A percentile compares a stretch with the other conserved stretches of the same genome.
phyloP scores from a whole-genome alignment of 2,329 filamentous ascomycete genomes.

The Thermothelomyces thermophilus region DNA sequence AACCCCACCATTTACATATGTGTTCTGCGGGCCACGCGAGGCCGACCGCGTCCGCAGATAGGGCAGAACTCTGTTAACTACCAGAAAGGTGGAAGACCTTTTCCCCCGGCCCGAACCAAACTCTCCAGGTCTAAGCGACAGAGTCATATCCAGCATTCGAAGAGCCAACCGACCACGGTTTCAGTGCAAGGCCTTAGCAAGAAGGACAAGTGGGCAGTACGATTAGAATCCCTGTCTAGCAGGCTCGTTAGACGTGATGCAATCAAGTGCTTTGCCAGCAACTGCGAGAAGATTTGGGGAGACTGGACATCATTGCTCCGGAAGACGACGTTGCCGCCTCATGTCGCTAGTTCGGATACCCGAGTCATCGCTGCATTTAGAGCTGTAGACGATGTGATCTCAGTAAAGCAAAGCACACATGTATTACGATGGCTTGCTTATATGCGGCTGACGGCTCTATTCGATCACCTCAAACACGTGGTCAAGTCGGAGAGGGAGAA shows the following conservation, averaged over 20 bases:
- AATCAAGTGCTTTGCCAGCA: conserved; percentile 9
- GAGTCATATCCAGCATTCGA: conserved; percentile 4
- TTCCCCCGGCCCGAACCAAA: conserved; percentile 2
- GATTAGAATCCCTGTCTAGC: conserved; percentile 9
- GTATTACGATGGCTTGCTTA: conserved; percentile 10
- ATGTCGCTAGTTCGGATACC: conserved; percentile 12
- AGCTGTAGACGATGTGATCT: conserved; percentile 10
- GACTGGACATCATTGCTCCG: conserved; percentile 11
- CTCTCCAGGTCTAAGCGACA: conserved; percentile 5
- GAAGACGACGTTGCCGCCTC: conserved; percentile 8
- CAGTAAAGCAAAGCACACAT: conserved; percentile 5
- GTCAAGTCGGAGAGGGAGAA: conserved; percentile 10
- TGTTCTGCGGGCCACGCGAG: conserved; percentile 4
- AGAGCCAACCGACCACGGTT: conserved; percentile 7
- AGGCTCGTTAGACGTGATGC: conserved; percentile 9
- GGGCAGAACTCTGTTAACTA: conserved; percentile 6
- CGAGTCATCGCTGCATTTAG: conserved; percentile 10
- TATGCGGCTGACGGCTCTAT: conserved; percentile 7
- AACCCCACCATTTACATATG: conserved; percentile 3
- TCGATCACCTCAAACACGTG: conserved; percentile 6
- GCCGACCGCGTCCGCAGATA: not conserved
- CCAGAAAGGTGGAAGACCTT: conserved; percentile 10
- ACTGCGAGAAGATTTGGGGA: conserved; percentile 8
- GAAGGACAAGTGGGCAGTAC: conserved; percentile 8
- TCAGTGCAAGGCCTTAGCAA: conserved; percentile 5